Conservation (phyloP, 139 green algal genomes). For the Chlamydomonas sphaeroides region DNA sequence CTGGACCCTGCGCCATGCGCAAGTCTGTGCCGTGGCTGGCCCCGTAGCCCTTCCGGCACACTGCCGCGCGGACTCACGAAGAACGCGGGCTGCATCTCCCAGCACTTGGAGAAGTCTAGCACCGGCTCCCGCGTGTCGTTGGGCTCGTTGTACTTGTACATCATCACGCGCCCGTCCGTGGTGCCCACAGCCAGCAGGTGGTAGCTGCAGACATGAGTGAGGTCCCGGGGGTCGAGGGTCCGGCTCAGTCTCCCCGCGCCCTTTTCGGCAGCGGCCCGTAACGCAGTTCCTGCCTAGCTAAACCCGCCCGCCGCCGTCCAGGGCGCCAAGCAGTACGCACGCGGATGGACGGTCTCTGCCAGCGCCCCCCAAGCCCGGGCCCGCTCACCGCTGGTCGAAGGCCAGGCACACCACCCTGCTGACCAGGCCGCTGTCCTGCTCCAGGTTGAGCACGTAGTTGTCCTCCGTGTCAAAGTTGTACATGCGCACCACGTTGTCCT, state of each 20-base stretch:
- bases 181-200: conserved; percentile 55
- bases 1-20: no score
- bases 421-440: conserved; percentile 7
- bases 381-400: conserved; percentile 43
- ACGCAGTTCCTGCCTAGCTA: no score
- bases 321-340: no score
- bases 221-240: no score
- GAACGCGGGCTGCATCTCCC: conserved; percentile 49
- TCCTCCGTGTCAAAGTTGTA: conserved; percentile 77
- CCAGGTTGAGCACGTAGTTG: conserved; percentile 68
- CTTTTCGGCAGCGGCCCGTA: no score
- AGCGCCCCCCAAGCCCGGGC: no score
- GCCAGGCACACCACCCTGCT: conserved; percentile 49
- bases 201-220: conserved; percentile 14
- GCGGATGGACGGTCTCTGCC: no score
- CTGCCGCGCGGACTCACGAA: no score
- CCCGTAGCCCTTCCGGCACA: no score
- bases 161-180: conserved; percentile 46
- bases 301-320: no score
- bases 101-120: conserved; percentile 49
- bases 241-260: no score
- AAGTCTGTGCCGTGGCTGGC: no score
- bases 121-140: conserved; percentile 11
- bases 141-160: conserved; percentile 55
- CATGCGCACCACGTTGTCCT: conserved; percentile 64